Conservation (phyloP, 352 stramenopile genomes). For the Phytophthora pseudosyringae region DNA sequence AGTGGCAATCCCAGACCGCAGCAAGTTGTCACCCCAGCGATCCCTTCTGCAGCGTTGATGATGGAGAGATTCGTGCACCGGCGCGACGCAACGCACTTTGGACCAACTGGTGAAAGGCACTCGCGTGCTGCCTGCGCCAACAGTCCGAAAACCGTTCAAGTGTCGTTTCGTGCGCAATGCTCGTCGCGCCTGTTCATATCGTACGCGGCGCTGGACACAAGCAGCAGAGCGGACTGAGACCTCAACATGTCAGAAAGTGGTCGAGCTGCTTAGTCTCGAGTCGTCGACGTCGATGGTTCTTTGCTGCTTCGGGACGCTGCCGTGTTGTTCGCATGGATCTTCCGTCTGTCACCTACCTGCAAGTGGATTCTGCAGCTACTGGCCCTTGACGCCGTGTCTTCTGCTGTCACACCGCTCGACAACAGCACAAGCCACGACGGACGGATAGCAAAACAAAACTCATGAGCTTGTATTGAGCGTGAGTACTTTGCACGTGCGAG, state of each 20-base stretch:
- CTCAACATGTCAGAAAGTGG: not conserved
- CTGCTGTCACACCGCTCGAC: constrained; percentile 11
- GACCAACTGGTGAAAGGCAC: not conserved
- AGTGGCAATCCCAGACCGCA: not conserved
- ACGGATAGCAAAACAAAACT: constrained; percentile 20
- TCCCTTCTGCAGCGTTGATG: not conserved
- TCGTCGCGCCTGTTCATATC: constrained; percentile 16
- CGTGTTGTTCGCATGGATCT: not conserved
- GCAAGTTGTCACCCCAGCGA: not conserved
- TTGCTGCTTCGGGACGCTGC: constrained; percentile 4
- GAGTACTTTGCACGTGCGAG: constrained; percentile 15
- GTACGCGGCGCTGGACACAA: constrained; percentile 16
- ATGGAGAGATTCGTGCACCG: not conserved
- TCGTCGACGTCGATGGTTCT: not conserved
- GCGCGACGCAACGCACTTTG: not conserved
- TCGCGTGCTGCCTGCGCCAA: not conserved
- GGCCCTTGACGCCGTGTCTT: not conserved
- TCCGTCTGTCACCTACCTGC: not conserved
- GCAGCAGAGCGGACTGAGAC: constrained; percentile 12
- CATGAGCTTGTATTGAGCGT: constrained; percentile 30
- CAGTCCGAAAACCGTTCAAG: constrained; percentile 24
- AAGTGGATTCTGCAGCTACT: not conserved
- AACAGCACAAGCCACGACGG: constrained; percentile 11
- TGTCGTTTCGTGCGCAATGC: constrained; percentile 42
- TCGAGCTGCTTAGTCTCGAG: not conserved